These are phyloP conservation scores for Didymella sp. DNA, from an alignment of 2,329 filamentous ascomycete species.

Conservation along the genomic window DNA sequence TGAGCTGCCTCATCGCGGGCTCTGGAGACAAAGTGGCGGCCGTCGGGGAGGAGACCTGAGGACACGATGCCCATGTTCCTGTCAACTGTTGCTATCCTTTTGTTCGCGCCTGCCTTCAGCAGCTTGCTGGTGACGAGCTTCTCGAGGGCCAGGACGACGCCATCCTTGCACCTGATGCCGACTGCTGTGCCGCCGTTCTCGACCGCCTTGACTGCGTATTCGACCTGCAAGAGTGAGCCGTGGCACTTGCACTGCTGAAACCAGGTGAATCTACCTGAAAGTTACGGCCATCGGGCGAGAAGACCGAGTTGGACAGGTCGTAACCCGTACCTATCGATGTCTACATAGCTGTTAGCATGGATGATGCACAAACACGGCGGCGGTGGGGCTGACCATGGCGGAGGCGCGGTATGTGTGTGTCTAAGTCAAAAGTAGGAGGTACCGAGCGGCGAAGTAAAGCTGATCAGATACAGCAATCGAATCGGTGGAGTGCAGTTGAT, in stretches of 20 bases:
- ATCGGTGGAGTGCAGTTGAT: slow-evolving; percentile 3
- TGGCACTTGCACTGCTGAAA: background rate
- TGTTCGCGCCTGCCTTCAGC: slow-evolving; percentile 93
- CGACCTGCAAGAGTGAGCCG: slow-evolving; percentile 60
- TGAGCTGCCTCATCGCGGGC: slow-evolving; percentile 90
- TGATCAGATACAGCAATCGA: background rate
- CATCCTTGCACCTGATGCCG: slow-evolving; percentile 96
- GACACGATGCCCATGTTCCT: slow-evolving; percentile 92
- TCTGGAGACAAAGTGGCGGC: slow-evolving; percentile 91
- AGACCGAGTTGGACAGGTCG: slow-evolving; percentile 99
- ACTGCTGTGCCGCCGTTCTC: slow-evolving; percentile 97
- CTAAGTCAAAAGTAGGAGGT: background rate
- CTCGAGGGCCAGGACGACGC: slow-evolving; percentile 93
- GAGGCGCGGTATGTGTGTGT: slow-evolving; percentile 5
- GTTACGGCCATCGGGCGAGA: slow-evolving; percentile 97
- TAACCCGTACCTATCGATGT: slow-evolving; percentile 99
- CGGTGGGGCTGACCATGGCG: slow-evolving; percentile 40
- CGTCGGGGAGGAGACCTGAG: slow-evolving; percentile 92
- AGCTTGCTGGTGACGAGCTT: slow-evolving; percentile 97
- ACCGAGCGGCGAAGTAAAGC: background rate
- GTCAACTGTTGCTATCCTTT: slow-evolving; percentile 94
- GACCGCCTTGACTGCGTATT: slow-evolving; percentile 98
- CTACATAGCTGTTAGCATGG: slow-evolving; percentile 57
- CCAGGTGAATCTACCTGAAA: slow-evolving; percentile 73
- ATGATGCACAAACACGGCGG: slow-evolving; percentile 15